Evolutionary conservation across 2,329 filamentous ascomycete species (phyloP).

Genomic region (Talaromyces sp.): DNA sequence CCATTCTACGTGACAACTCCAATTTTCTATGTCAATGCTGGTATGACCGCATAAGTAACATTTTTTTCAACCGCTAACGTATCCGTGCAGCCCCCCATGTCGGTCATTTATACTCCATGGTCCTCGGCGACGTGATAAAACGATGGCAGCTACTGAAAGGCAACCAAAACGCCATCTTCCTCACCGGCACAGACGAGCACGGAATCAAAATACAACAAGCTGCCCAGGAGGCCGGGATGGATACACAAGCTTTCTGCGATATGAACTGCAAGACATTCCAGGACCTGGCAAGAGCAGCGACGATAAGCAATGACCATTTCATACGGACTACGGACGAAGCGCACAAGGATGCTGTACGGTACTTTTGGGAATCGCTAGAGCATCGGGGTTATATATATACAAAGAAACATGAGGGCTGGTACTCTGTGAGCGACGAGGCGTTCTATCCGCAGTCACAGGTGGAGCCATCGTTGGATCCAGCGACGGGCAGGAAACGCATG

Average conservation of each 20-base stretch:
- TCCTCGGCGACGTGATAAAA: conserved; percentile 86
- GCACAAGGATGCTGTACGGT: conserved; percentile 78
- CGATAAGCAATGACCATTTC: conserved; percentile 77
- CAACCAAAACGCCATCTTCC: conserved; percentile 62
- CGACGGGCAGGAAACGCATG: conserved; percentile 78
- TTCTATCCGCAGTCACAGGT: conserved; percentile 81
- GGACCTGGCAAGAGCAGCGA: conserved; percentile 64
- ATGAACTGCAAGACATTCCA: conserved; percentile 74
- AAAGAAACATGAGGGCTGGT: conserved; percentile 88
- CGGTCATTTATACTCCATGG: conserved; percentile 89
- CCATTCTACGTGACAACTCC: conserved; percentile 94
- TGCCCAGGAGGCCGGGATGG: conserved; percentile 23
- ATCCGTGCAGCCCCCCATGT: conserved; percentile 71
- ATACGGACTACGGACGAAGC: conserved; percentile 83
- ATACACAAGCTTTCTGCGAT: conserved; percentile 85
- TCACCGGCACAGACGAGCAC: conserved; percentile 95
- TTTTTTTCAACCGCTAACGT: not conserved
- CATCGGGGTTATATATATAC: conserved; percentile 77
- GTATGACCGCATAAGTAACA: conserved; percentile 45
- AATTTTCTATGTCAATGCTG: conserved; percentile 98
- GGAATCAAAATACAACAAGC: conserved; percentile 68
- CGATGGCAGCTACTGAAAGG: conserved; percentile 81
- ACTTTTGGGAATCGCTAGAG: conserved; percentile 80
- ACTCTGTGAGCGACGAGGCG: conserved; percentile 92
- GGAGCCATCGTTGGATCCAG: conserved; percentile 68